Base-by-base conservation (phyloP, 345 rosid genomes). In the Eutrema heterophyllum region DNA sequence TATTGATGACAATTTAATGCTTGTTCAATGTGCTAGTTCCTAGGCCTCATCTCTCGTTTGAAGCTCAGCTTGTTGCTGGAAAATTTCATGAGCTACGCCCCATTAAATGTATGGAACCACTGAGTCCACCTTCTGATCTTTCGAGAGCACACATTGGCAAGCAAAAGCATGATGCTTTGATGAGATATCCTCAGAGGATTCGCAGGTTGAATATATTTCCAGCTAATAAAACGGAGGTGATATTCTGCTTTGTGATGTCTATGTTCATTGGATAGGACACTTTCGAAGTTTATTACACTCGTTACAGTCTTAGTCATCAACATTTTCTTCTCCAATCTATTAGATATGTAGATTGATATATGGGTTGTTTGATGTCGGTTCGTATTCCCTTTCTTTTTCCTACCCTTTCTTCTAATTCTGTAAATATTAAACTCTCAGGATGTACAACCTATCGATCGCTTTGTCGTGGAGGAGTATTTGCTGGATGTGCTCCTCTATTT, bases 61-160 rank as follows among this genome's bases (percentile, higher is more conserved):
- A 96, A 84, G 98, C 99, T 73, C 98, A 95, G 86, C 89, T 90
- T 77, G 97, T 96, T 76, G 89, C 91, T 79, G 99, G 99, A 72
- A 96, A 88, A 78, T 87, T 92, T 77, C 92, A 88, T 74, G 96
- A 92, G 54, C 70, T 92, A 70, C 82, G 83, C 33, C 85, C 91
- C 29, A 65, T 92, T 56, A 89, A 85, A 82, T 82, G 93, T 69
- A 91, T 86, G 54, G 92, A 88, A 77, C 97, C 84, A 64, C 98
- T 94, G 0, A 80, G 79, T 74, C 82, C 73, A 40, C 90, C 89
- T 72, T 70, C 86, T 38, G 79, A 82, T 46, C 75, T 71, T 75
- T 86, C 91, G 32, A 85, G 80, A 27, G 61, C 80, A 67, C 44
- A 62, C 67, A 81, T 59, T 79, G 97, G 96, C 72, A 89, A 84